Evolutionary conservation across 1,284 basidiomycete species (phyloP).

Genomic region (Malassezia yamatoensis): DNA sequence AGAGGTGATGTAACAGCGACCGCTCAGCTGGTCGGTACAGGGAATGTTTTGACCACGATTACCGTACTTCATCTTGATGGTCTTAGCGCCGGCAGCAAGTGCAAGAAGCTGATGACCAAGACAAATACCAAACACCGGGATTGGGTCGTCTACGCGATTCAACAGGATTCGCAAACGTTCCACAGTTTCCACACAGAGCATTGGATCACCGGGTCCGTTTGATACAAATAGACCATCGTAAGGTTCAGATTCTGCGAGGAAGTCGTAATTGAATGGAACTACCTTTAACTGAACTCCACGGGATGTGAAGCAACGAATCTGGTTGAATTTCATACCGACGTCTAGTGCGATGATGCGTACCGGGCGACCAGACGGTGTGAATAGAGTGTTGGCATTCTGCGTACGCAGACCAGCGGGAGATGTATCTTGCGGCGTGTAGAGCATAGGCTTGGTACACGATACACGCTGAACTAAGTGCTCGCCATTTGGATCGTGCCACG

Average conservation of each 20-base stretch:
- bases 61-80: constrained; percentile 98
- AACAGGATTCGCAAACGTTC: constrained; percentile 63
- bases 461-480: constrained; percentile 84
- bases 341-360: constrained; percentile 83
- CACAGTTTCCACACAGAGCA: constrained; percentile 61
- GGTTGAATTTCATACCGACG: constrained; percentile 99
- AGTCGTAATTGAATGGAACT: constrained; percentile 94
- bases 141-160: constrained; percentile 55
- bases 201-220: constrained; percentile 95
- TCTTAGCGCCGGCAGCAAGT: constrained; percentile 82
- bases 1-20: constrained; percentile 95
- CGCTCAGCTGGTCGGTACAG: constrained; percentile 84
- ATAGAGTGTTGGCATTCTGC: constrained; percentile 50
- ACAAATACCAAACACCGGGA: constrained; percentile 96
- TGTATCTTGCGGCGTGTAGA: constrained; percentile 55
- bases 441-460: constrained; percentile 60
- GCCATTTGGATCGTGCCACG: constrained; percentile 79
- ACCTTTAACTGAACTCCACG: constrained; percentile 94
- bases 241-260: constrained; percentile 60
- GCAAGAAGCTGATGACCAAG: constrained; percentile 95
- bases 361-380: constrained; percentile 68
- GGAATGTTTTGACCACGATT: constrained; percentile 99
- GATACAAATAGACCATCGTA: constrained; percentile 95
- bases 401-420: constrained; percentile 49
- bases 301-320: constrained; percentile 88